Evolutionary conservation across 805 yeast genomes (phyloP).

Genomic region (Sugiyamaella qingdaonensis): DNA sequence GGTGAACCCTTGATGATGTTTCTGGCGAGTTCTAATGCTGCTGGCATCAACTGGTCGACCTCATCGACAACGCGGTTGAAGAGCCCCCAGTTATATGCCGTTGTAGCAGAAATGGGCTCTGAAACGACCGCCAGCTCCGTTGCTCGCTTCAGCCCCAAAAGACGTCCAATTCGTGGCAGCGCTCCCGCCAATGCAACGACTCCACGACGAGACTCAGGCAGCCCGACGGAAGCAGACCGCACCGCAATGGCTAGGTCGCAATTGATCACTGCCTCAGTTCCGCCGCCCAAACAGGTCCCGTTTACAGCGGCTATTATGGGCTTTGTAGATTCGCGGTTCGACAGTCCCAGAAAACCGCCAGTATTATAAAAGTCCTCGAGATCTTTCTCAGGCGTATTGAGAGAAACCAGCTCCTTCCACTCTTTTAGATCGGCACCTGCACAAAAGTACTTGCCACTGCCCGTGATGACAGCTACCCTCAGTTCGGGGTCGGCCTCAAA

Average conservation of each 20-base stretch:
- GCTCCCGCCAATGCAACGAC: conserved; percentile 29
- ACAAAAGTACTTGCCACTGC: conserved; percentile 26
- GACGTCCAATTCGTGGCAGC: conserved; percentile 24
- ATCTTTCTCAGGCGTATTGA: background rate
- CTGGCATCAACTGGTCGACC: conserved; percentile 21
- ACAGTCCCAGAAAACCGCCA: conserved; percentile 26
- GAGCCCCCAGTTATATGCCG: conserved; percentile 26
- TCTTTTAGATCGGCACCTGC: conserved; percentile 29
- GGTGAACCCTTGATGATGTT: conserved; percentile 24
- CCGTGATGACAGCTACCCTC: conserved; percentile 26
- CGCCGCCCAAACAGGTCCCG: conserved; percentile 28
- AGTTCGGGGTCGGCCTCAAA: conserved; percentile 21
- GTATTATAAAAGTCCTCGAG: background rate
- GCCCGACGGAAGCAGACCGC: conserved; percentile 19
- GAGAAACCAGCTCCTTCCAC: conserved; percentile 5
- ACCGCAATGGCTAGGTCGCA: conserved; percentile 28
- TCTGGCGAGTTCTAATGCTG: conserved; percentile 23
- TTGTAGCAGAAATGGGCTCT: conserved; percentile 26
- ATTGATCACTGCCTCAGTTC: conserved; percentile 27
- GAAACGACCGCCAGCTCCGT: conserved; percentile 25
- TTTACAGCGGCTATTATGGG: conserved; percentile 29
- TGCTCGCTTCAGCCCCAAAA: conserved; percentile 25
- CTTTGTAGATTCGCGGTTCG: conserved; percentile 23
- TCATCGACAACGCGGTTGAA: conserved; percentile 23
- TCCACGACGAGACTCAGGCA: conserved; percentile 28